Evolutionary conservation across 1,284 basidiomycete species (phyloP), one percentile per base, ranked within the genome.

Genomic region (Cutaneotrichosporon mucoides): DNA sequence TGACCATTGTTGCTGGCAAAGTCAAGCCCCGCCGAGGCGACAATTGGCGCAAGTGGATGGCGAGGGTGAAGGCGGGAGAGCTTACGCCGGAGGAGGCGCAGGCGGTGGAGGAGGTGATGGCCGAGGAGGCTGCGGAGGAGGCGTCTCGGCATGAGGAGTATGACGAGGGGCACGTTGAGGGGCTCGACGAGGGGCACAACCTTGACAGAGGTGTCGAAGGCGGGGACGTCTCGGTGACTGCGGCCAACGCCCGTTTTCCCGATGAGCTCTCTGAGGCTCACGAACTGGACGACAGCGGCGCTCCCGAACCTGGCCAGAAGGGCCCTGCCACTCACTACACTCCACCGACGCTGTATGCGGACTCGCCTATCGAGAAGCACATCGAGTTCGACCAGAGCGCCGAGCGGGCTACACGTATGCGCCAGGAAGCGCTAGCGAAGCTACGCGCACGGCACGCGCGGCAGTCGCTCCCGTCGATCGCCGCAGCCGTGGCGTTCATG

Each of bases 331-430:
- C 46, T 5, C 46, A 48, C 34, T 48, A 50, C 48, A 50, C 37
- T 5, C 48, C 48, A n/a, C 37, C 48, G 35, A 51, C 49, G 38
- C 49, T 48, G 46, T 48, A 48, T 33, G 46, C 46, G 33, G 46
- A 48, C 46, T 48, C 46, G 11, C 46, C 46, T 36, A 33, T 48
- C 34, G 46, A 48, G 46, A 48, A 48, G 46, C 46, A 48, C 34
- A 33, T 48, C 33, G 46, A 48, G 34, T 48, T 34, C 34, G 46
- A 48, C 34, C 24, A 5, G n/a, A 33, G 46, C 46, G 46, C 34
- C n/a, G 13, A 33, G 33, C 10, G 3, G 5, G 46, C 46, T 4
- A 48, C 34, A 13, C 33, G 34, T 6, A 48, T 48, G 46, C 46
- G 46, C 33, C 24, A 33, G 10, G 34, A 35, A 11, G 46, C 46